Percentiles rank a stretch among this genome's conserved stretches.
These are phyloP conservation scores for Saccharomyces hybrid DNA, from an alignment of 1,139 yeast species.

Conservation along the genomic window DNA sequence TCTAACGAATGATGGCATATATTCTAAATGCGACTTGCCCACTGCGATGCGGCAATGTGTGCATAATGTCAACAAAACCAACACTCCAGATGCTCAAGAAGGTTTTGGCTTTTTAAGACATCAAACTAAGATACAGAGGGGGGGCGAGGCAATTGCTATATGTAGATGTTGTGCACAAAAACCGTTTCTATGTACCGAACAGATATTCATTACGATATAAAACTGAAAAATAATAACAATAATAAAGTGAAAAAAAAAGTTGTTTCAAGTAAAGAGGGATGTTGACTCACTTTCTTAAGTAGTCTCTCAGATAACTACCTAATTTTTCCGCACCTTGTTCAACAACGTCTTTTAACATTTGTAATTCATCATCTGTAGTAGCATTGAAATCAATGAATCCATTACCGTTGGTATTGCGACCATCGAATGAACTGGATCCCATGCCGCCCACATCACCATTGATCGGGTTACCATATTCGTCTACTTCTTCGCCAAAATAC, in stretches of 20 bases:
- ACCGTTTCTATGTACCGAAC: background rate
- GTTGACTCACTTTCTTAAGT: slow-evolving; percentile 42
- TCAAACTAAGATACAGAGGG: background rate
- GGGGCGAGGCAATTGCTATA: background rate
- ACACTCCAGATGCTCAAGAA: background rate
- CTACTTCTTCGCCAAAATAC: slow-evolving; percentile 71
- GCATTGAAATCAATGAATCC: slow-evolving; percentile 56
- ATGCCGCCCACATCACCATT: slow-evolving; percentile 9
- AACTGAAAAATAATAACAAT: background rate
- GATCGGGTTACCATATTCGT: slow-evolving; percentile 30
- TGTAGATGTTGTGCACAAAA: background rate
- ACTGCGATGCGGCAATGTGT: background rate
- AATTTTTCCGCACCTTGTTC: slow-evolving; percentile 90
- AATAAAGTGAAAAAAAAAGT: background rate
- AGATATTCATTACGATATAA: background rate
- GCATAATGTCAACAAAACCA: background rate
- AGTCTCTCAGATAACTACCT: slow-evolving; percentile 78
- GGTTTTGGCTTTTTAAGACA: background rate
- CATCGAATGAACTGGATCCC: slow-evolving; percentile 12
- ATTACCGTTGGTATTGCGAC: slow-evolving; percentile 6
- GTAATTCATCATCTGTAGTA: slow-evolving; percentile 66
- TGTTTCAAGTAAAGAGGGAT: background rate
- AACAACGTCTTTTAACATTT: slow-evolving; percentile 81
- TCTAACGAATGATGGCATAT: background rate
- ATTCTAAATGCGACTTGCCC: background rate